Base-by-base conservation (phyloP, 208 protist species). In the Zelonia costaricensis region DNA sequence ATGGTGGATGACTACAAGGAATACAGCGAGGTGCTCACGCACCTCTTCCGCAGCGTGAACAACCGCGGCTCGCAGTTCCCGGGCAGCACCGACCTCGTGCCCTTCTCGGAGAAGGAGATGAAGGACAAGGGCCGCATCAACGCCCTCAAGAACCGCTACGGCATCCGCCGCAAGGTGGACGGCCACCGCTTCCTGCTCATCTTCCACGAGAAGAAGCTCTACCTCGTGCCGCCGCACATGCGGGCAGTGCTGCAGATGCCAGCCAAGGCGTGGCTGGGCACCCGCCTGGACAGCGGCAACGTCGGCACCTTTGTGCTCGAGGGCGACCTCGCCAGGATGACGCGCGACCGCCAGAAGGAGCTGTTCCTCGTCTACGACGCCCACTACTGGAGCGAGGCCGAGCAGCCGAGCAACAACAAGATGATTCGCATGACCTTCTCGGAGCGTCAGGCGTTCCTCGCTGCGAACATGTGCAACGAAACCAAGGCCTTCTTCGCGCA, bases 181-280 rank as follows among this genome's bases (percentile, higher is more conserved):
- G 85, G 88, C 45, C 62, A 44, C 30, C 75, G 83, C 65, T 54
- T 86, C 54, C 71, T 94, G 4, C 59, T 83, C 33, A n/a, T 88
- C 52, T 67, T 67, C 44, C 39, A 45, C 16, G 35, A 57, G 45
- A 52, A 59, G 25, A 70, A 78, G 54, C 58, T 94, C 25, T 91
- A 88, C 69, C 74, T 94, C n/a, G 64, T 94, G 16, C 84, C 84
- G 6, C 76, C 76, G 15, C 84, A 91, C 74, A 86, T 94, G 66
- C 82, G 82, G 22, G 83, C 88, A 6, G 83, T 94, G 47, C 63
- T 92, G 42, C 52, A 57, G 31, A 70, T 94, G 71, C 62, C 82
- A 22, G 18, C 57, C 6, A 74, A 77, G 62, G 74, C 84, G 25
- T 91, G 84, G 83, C 59, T 84, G n/a, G 88, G 85, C 27, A 71